A percentile compares a stretch with the other conserved stretches of the same genome.
phyloP scores from a whole-genome alignment of 2,329 filamentous ascomycete genomes.

The Pseudogymnoascus sp. region DNA sequence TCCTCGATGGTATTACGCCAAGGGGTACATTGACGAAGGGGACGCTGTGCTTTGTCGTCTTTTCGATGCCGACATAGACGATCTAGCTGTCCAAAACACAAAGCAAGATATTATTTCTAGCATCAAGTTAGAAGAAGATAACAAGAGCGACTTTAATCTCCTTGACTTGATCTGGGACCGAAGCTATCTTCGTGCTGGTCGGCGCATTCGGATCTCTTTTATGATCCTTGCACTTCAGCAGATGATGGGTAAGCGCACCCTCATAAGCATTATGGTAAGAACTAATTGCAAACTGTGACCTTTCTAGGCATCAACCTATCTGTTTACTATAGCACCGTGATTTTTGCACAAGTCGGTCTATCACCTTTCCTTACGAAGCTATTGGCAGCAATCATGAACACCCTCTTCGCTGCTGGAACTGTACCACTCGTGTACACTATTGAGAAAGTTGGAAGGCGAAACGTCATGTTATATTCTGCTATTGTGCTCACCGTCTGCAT shows the following conservation, averaged over 20 bases:
- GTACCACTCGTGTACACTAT: constrained; percentile 24
- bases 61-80: constrained; percentile 8
- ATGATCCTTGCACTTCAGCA: constrained; percentile 24
- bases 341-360: constrained; percentile 26
- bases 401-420: constrained; percentile 24
- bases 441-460: constrained; percentile 27
- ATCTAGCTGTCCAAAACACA: constrained; percentile 18
- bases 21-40: constrained; percentile 12
- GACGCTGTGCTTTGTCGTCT: constrained; percentile 13
- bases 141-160: constrained; percentile 23
- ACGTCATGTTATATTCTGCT: constrained; percentile 16
- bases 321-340: constrained; percentile 28
- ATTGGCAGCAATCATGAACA: constrained; percentile 24
- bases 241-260: constrained; percentile 12
- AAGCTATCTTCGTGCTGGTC: constrained; percentile 29
- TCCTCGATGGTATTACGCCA: constrained; percentile 28
- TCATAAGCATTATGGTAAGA: not conserved
- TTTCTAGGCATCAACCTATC: constrained; percentile 29
- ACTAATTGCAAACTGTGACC: constrained; percentile 12
- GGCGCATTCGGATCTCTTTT: constrained; percentile 31
- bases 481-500: constrained; percentile 9
- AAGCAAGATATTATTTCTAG: constrained; percentile 24
- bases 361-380: constrained; percentile 22
- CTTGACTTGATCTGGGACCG: constrained; percentile 27
- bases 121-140: constrained; percentile 22